A percentile compares a stretch with the other conserved stretches of the same genome.
Conservation (phyloP, 306 rosid species). For the Parietaria judaica region DNA sequence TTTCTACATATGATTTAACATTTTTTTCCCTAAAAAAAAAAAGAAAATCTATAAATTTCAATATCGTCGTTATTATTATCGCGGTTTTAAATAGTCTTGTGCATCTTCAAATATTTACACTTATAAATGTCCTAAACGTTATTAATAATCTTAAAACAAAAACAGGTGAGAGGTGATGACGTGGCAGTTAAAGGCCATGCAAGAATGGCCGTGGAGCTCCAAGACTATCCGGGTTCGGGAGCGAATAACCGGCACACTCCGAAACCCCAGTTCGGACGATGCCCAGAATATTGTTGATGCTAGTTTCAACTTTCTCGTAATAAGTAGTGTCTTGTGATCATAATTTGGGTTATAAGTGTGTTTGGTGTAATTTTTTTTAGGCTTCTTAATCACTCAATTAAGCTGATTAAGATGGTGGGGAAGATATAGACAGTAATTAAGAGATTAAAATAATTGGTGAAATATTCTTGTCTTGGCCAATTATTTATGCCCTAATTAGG, state of each 20-base stretch:
- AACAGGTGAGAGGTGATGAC: slow-evolving; percentile 32
- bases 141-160: background rate
- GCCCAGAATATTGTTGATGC: slow-evolving; percentile 28
- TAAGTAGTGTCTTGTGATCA: background rate
- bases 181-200: slow-evolving; percentile 17
- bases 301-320: background rate
- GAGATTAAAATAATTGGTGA: slow-evolving; percentile 7
- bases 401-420: slow-evolving; percentile 21
- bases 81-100: too few relatives aligned
- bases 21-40: background rate
- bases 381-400: slow-evolving; percentile 24
- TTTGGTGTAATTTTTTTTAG: slow-evolving; percentile 2
- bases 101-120: too few relatives aligned
- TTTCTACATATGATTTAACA: background rate
- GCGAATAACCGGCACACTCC: slow-evolving; percentile 93
- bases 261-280: slow-evolving; percentile 35
- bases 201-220: slow-evolving; percentile 65
- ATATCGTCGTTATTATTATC: too few relatives aligned
- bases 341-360: background rate
- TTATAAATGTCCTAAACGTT: too few relatives aligned
- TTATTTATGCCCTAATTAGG: background rate
- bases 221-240: slow-evolving; percentile 72
- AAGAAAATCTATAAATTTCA: too few relatives aligned
- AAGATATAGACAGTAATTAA: background rate
- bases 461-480: background rate